These are phyloP conservation scores for Hypseocharis bilobata DNA, from an alignment of 441 rosid species.

Conservation along the genomic window DNA sequence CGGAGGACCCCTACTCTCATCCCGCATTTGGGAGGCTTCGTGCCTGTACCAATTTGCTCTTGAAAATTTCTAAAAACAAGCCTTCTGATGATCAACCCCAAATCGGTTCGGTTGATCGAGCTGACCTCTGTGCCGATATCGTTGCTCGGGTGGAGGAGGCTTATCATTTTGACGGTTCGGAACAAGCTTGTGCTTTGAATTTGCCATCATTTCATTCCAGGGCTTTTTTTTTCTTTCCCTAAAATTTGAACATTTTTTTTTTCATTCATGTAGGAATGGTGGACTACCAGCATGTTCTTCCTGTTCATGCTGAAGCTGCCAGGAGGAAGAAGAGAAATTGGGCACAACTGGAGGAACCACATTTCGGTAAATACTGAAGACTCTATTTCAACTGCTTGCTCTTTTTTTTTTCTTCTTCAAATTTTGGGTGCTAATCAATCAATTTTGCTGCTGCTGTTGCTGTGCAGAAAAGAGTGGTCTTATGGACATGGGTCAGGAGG, in stretches of 20 bases:
- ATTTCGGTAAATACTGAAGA: constrained; percentile 31
- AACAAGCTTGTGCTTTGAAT: background rate
- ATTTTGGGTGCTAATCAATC: background rate
- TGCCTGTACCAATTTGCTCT: constrained; percentile 41
- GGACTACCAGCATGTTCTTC: constrained; percentile 87
- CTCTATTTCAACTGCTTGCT: constrained; percentile 2
- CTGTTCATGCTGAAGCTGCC: constrained; percentile 72
- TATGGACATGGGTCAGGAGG: constrained; percentile 65
- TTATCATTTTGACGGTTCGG: constrained; percentile 65
- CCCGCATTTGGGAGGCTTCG: constrained; percentile 66
- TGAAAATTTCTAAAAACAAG: constrained; percentile 49
- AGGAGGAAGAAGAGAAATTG: constrained; percentile 55
- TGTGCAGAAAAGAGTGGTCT: constrained; percentile 41
- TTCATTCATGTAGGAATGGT: constrained; percentile 58
- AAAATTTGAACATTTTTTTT: background rate
- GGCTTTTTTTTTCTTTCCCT: background rate
- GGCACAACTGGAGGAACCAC: constrained; percentile 44
- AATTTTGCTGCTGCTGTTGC: constrained; percentile 2
- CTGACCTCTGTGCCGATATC: constrained; percentile 52
- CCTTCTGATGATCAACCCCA: constrained; percentile 19
- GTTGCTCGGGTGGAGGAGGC: constrained; percentile 60
- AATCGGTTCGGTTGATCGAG: constrained; percentile 15
- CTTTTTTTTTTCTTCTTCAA: background rate
- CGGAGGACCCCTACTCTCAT: constrained; percentile 80
- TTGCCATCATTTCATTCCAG: background rate